Evolutionary conservation across 306 rosid species (phyloP).

Genomic region (Corylus avellana): DNA sequence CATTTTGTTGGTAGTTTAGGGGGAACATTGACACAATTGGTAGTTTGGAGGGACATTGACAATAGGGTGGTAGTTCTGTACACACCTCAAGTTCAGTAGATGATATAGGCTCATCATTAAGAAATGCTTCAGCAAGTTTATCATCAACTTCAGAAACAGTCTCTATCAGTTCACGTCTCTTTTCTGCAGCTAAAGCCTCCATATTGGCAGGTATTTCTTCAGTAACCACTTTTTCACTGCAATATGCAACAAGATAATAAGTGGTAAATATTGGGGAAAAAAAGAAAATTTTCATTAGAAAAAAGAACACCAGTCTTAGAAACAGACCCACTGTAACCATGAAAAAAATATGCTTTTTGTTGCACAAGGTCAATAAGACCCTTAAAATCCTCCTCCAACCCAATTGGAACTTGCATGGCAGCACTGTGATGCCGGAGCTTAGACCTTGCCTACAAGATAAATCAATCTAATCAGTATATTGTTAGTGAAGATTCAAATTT

Average conservation of each 20-base stretch:
- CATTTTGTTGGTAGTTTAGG: too few relatives aligned
- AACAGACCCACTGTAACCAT: constrained; percentile 83
- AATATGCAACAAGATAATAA: constrained; percentile 31
- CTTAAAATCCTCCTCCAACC: constrained; percentile 88
- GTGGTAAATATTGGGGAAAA: constrained; percentile 2
- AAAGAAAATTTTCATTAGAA: background rate
- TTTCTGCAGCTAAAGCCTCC: constrained; percentile 78
- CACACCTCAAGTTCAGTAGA: constrained; percentile 82
- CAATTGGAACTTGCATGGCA: constrained; percentile 94
- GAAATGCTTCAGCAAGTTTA: constrained; percentile 92
- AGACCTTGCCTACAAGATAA: constrained; percentile 77
- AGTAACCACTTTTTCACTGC: constrained; percentile 65
- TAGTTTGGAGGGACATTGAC: too few relatives aligned
- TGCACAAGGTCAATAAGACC: constrained; percentile 96
- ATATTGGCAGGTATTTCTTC: constrained; percentile 83
- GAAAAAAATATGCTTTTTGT: constrained; percentile 80
- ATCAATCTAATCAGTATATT: constrained; percentile 21
- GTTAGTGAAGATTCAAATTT: background rate
- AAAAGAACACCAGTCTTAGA: constrained; percentile 13
- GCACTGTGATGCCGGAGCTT: constrained; percentile 98
- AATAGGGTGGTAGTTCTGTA: too few relatives aligned
- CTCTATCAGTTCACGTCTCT: constrained; percentile 89
- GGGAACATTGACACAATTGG: constrained; percentile 11
- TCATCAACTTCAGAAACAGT: constrained; percentile 94
- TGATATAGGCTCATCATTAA: constrained; percentile 79